phyloP scores from a whole-genome alignment of 2,329 filamentous ascomycete genomes.

The Pseudocercospora vitis region DNA sequence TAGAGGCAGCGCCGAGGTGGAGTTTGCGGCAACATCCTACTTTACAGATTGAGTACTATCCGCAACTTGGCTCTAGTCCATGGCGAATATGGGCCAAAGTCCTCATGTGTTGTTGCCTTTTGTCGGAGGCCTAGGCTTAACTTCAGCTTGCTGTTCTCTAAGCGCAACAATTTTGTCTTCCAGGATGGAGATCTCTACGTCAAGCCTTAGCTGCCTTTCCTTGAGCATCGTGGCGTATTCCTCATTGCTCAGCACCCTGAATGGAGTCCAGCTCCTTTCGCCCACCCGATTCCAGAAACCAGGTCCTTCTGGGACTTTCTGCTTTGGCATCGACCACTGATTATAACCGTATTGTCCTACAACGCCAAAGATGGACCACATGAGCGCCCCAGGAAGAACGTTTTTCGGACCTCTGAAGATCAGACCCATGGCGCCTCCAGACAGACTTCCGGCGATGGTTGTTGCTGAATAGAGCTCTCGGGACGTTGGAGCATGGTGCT shows the following conservation, averaged over 20 bases:
- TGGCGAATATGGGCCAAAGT: too few species aligned
- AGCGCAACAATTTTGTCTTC: constrained; percentile 70
- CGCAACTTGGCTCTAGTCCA: too few species aligned
- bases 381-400: constrained; percentile 57
- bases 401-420: constrained; percentile 59
- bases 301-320: constrained; percentile 39
- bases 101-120: too few species aligned
- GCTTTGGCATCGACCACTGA: constrained; percentile 40
- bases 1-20: too few species aligned
- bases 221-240: constrained; percentile 70
- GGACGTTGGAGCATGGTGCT: constrained; percentile 26
- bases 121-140: too few species aligned
- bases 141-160: constrained; percentile 29
- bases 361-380: constrained; percentile 60
- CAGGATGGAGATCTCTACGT: constrained; percentile 74
- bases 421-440: constrained; percentile 56
- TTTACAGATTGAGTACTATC: too few species aligned
- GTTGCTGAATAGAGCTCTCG: constrained; percentile 66
- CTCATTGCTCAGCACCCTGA: constrained; percentile 68
- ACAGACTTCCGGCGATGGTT: constrained; percentile 67
- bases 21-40: too few species aligned
- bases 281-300: constrained; percentile 51
- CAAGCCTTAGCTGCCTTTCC: constrained; percentile 69
- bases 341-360: constrained; percentile 59
- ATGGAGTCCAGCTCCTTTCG: constrained; percentile 68